phyloP scores from a whole-genome alignment of 1,284 basidiomycete species.

The Fomitopsis palustris region DNA sequence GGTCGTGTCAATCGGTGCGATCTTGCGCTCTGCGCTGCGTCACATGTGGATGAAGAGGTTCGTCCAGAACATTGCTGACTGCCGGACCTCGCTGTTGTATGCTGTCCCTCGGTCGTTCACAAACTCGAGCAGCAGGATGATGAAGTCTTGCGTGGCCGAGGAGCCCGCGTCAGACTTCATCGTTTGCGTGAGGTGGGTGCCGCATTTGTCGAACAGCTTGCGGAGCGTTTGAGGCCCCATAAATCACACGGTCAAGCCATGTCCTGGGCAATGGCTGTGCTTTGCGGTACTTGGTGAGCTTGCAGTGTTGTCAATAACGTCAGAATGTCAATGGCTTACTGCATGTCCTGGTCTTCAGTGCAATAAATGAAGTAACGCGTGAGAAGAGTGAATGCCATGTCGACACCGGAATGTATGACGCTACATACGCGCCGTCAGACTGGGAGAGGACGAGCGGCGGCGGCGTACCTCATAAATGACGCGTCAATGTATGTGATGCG shows the following conservation, averaged over 20 bases:
- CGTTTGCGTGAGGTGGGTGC: neutral
- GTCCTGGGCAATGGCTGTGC: neutral
- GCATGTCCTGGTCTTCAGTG: neutral
- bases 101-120: neutral
- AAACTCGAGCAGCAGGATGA: neutral
- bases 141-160: neutral
- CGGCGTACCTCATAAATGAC: neutral
- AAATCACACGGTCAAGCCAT: neutral
- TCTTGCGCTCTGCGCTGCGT: neutral
- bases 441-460: neutral
- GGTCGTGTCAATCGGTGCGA: neutral
- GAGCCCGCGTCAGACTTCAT: neutral
- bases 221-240: neutral
- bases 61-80: neutral
- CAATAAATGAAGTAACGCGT: constrained; percentile 3
- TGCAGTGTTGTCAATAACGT: neutral
- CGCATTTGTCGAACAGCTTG: neutral
- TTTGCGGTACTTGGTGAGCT: neutral
- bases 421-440: neutral
- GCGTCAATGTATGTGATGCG: neutral
- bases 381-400: neutral
- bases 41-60: constrained; percentile 1
- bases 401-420: neutral
- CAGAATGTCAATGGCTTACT: neutral
- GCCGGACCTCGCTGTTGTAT: neutral